phyloP scores from a whole-genome alignment of 352 stramenopile species.

The Globisporangium rhizosaccharum region DNA sequence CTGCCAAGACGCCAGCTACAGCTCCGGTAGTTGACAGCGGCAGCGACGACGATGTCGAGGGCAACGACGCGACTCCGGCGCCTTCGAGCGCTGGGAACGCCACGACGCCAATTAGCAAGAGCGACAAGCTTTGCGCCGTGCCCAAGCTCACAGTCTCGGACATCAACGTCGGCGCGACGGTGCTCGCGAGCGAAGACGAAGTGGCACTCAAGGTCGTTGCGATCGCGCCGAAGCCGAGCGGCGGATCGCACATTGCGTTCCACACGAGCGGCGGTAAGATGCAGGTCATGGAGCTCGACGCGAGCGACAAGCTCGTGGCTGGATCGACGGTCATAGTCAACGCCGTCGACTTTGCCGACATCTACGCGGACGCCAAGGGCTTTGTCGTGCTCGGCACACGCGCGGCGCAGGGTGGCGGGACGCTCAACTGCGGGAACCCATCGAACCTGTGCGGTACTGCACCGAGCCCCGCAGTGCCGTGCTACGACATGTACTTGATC shows the following conservation, averaged over 20 bases:
- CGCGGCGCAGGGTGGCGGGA: constrained; percentile 42
- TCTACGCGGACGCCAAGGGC: constrained; percentile 46
- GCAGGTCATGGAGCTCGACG: constrained; percentile 43
- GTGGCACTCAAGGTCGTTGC: constrained; percentile 40
- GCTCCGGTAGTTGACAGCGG: background rate
- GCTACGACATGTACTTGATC: constrained; percentile 62
- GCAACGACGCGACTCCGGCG: constrained; percentile 1
- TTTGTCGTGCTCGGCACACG: constrained; percentile 51
- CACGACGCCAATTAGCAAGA: constrained; percentile 9
- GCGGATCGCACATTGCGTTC: constrained; percentile 43
- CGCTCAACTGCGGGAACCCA: constrained; percentile 52
- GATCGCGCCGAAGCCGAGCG: constrained; percentile 33
- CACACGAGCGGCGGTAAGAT: constrained; percentile 37
- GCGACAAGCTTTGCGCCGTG: constrained; percentile 37
- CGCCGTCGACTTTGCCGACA: constrained; percentile 50
- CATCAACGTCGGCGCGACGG: constrained; percentile 27
- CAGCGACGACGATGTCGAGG: background rate
- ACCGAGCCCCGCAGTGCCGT: constrained; percentile 30
- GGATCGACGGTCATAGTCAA: constrained; percentile 25
- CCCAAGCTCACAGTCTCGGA: constrained; percentile 33
- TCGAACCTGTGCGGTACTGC: constrained; percentile 43
- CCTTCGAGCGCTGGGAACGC: constrained; percentile 5
- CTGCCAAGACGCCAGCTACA: background rate
- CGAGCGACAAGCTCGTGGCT: constrained; percentile 36
- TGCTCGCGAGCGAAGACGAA: constrained; percentile 48